Conservation (phyloP, 139 green algal genomes). For the Micromonas commoda region DNA sequence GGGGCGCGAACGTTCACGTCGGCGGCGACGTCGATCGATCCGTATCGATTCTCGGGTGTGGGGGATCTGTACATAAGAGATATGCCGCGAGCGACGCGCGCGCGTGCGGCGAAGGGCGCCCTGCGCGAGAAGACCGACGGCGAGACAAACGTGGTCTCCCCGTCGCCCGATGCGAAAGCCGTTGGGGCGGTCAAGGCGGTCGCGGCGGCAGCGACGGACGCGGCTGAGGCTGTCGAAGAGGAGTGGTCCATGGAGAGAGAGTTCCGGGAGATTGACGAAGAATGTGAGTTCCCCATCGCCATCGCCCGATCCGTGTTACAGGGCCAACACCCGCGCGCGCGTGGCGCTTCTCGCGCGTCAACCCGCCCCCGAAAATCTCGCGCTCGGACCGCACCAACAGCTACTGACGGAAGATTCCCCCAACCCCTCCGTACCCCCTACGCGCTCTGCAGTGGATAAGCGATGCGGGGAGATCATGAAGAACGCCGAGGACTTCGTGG, state of each 20-base stretch:
- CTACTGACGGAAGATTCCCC: background rate
- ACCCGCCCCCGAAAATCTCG: background rate
- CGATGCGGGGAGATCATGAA: background rate
- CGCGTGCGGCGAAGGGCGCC: background rate
- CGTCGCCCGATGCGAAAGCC: background rate
- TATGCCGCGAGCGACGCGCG: background rate
- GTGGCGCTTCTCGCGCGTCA: background rate
- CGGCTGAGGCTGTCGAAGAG: background rate
- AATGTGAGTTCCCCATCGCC: no score
- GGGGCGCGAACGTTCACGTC: no score
- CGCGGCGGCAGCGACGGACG: background rate
- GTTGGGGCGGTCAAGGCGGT: background rate
- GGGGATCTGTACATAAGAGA: no score
- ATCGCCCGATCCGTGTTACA: no score
- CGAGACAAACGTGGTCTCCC: background rate
- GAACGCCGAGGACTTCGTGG: background rate
- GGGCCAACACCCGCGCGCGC: no score
- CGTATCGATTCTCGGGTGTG: no score
- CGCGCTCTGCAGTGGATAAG: background rate
- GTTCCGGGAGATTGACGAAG: background rate
- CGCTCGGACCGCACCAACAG: background rate
- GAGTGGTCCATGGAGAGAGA: background rate
- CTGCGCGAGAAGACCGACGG: background rate
- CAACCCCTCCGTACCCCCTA: no score
- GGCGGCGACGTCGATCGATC: no score